Evolutionary conservation across 2,329 filamentous ascomycete species (phyloP).

Genomic region (Iodosphaeria phyllophila): DNA sequence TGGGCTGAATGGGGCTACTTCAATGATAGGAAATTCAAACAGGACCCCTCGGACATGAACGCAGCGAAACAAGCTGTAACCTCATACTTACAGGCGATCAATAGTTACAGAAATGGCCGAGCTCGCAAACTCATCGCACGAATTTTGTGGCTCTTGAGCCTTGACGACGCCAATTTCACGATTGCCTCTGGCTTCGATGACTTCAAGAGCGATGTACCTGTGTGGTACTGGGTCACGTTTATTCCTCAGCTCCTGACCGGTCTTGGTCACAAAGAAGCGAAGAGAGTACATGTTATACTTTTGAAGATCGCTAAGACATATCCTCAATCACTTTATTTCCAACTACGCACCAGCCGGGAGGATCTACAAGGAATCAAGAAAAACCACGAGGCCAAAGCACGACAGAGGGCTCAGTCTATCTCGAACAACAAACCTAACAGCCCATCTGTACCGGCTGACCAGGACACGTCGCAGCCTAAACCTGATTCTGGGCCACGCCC

Average conservation of each 20-base stretch:
- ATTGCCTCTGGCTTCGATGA: slow-evolving; percentile 80
- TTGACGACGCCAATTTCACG: slow-evolving; percentile 73
- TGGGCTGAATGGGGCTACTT: slow-evolving; percentile 99
- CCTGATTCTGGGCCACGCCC: slow-evolving; percentile 23
- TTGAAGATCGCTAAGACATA: slow-evolving; percentile 91
- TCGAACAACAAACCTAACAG: slow-evolving; percentile 23
- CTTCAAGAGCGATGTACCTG: slow-evolving; percentile 91
- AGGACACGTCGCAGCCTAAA: slow-evolving; percentile 27
- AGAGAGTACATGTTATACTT: slow-evolving; percentile 69
- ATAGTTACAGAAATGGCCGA: slow-evolving; percentile 93
- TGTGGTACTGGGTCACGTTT: slow-evolving; percentile 99
- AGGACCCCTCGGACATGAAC: slow-evolving; percentile 63
- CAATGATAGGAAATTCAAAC: slow-evolving; percentile 91
- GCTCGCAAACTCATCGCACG: slow-evolving; percentile 83
- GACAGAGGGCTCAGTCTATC: slow-evolving; percentile 27
- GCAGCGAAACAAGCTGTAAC: slow-evolving; percentile 83
- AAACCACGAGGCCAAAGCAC: slow-evolving; percentile 59
- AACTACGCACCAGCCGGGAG: slow-evolving; percentile 80
- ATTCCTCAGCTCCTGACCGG: slow-evolving; percentile 92
- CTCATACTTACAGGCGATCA: slow-evolving; percentile 89
- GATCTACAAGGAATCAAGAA: slow-evolving; percentile 90
- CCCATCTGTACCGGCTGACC: slow-evolving; percentile 31
- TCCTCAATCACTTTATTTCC: slow-evolving; percentile 90
- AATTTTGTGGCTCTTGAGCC: slow-evolving; percentile 85
- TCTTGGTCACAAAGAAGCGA: slow-evolving; percentile 77